A percentile compares a stretch with the other conserved stretches of the same genome.
Evolutionary conservation across 257 asterid species (phyloP).

Genomic region (Solanum chiquidenum): DNA sequence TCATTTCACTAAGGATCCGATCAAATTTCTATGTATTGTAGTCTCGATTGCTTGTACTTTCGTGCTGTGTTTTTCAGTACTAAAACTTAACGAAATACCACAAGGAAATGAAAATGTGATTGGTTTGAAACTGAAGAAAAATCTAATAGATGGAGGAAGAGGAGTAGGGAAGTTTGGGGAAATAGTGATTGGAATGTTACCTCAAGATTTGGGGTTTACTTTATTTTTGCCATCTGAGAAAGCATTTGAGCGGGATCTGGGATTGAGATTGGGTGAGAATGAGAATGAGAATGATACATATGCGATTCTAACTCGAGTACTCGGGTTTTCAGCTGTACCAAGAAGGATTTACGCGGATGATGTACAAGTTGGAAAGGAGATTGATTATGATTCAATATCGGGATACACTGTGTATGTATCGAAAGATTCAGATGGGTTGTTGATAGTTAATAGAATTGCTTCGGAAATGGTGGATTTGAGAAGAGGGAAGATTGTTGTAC

Average conservation of each 20-base stretch:
- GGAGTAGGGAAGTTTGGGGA: constrained; percentile 48
- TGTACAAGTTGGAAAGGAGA: constrained; percentile 32
- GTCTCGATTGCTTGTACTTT: constrained; percentile 27
- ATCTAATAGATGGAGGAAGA: background rate
- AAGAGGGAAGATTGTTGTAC: constrained; percentile 12
- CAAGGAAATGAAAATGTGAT: background rate
- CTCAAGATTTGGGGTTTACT: constrained; percentile 68
- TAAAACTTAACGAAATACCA: constrained; percentile 25
- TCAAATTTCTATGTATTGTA: constrained; percentile 28
- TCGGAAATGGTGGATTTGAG: constrained; percentile 27
- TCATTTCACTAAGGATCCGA: constrained; percentile 17
- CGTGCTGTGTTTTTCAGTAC: constrained; percentile 29
- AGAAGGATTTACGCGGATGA: constrained; percentile 30
- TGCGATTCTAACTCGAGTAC: constrained; percentile 53
- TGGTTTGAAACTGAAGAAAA: background rate
- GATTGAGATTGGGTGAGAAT: constrained; percentile 24
- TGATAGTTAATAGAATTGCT: constrained; percentile 48
- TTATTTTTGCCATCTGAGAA: constrained; percentile 61
- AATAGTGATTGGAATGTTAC: constrained; percentile 47
- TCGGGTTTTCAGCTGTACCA: constrained; percentile 73
- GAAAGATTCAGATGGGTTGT: constrained; percentile 34
- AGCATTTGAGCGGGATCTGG: constrained; percentile 45
- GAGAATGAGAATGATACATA: constrained; percentile 26
- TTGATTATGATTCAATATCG: constrained; percentile 43
- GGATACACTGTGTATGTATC: constrained; percentile 37